Evolutionary conservation across 2,329 filamentous ascomycete species (phyloP), one percentile per base, ranked within the genome.

Genomic region (Fusarium aywerte): DNA sequence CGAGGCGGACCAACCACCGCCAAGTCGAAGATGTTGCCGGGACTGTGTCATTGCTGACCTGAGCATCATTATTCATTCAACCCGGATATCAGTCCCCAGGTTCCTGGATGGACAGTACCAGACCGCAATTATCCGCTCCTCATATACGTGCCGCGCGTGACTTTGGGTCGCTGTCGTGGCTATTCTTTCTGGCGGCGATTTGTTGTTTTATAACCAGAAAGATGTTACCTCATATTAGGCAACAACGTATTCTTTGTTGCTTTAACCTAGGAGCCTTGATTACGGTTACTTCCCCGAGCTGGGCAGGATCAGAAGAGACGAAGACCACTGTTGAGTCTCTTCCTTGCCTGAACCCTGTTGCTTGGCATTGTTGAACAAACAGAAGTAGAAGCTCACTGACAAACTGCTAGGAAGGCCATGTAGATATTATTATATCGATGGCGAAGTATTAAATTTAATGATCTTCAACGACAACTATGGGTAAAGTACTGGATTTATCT

Each of bases 351-450:
- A 55, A 55, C 56, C 69, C 50, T 72, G 69, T 55, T 57, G 40
- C 61, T 70, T 60, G 54, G 65, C 65, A 43, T 67, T 42, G 49
- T 38, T 50, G 51, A 56, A 61, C 20, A 35, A 56, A 49, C 45
- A 39, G 42, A 40, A 54, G 53, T 61, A 33, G 38, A 49, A 68
- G 39, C 39, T 64, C 21, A 51, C 55, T 48, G 61, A 35, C 49
- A 36, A 54, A 33, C 39, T 31, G 10, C n/a, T 20, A 23, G 29
- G 44, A 25, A 29, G 15, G n/a, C 27, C 21, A 16, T 9, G 18
- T 13, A 44, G 21, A 36, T 36, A 38, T n/a, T n/a, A n/a, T n/a
- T n/a, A 36, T 12, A 23, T 38, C 32, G 20, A 18, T 48, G 8
- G 21, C 16, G 12, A n/a, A 18, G 31, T 35, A 20, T 23, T 7